phyloP scores from a whole-genome alignment of 2,329 filamentous ascomycete genomes.

The Domatiomyces globalis region DNA sequence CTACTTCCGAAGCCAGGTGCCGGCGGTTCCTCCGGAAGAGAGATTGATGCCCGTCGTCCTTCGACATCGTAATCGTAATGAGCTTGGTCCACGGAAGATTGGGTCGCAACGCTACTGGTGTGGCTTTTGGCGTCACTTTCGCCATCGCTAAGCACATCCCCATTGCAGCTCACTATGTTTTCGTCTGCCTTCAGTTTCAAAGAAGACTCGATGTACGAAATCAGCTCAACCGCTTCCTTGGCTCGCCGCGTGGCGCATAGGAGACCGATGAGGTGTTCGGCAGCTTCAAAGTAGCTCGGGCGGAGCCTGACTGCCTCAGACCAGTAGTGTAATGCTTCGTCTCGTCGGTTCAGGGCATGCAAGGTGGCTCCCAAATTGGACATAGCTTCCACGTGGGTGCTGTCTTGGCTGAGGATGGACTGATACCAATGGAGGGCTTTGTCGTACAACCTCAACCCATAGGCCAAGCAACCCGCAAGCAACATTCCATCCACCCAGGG shows the following conservation, averaged over 20 bases:
- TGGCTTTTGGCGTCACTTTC: slow-evolving; percentile 43
- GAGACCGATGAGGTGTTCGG: slow-evolving; percentile 82
- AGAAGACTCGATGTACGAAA: slow-evolving; percentile 66
- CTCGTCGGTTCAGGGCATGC: slow-evolving; percentile 64
- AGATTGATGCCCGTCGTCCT: slow-evolving; percentile 1
- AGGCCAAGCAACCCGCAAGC: slow-evolving; percentile 78
- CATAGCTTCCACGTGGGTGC: slow-evolving; percentile 71
- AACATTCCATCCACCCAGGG: slow-evolving; percentile 89
- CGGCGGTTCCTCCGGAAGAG: slow-evolving; percentile 4
- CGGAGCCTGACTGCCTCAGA: slow-evolving; percentile 65
- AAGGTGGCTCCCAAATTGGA: slow-evolving; percentile 86
- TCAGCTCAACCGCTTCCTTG: slow-evolving; percentile 73
- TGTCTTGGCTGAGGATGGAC: slow-evolving; percentile 44
- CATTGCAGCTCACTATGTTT: slow-evolving; percentile 27
- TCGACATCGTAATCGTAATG: slow-evolving; percentile 43
- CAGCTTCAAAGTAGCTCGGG: slow-evolving; percentile 84
- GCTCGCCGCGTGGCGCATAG: slow-evolving; percentile 69
- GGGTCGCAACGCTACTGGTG: slow-evolving; percentile 37
- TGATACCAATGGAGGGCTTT: slow-evolving; percentile 44
- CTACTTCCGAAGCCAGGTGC: slow-evolving; percentile 54
- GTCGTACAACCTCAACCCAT: slow-evolving; percentile 72
- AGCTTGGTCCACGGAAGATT: slow-evolving; percentile 41
- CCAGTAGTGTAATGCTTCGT: slow-evolving; percentile 81
- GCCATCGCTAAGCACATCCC: slow-evolving; percentile 45
- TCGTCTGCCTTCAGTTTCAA: slow-evolving; percentile 43